Percentiles rank a stretch among this genome's conserved stretches.
These are phyloP conservation scores for Emergomyces orientalis DNA, from an alignment of 2,329 filamentous ascomycete genomes.

Conservation along the genomic window DNA sequence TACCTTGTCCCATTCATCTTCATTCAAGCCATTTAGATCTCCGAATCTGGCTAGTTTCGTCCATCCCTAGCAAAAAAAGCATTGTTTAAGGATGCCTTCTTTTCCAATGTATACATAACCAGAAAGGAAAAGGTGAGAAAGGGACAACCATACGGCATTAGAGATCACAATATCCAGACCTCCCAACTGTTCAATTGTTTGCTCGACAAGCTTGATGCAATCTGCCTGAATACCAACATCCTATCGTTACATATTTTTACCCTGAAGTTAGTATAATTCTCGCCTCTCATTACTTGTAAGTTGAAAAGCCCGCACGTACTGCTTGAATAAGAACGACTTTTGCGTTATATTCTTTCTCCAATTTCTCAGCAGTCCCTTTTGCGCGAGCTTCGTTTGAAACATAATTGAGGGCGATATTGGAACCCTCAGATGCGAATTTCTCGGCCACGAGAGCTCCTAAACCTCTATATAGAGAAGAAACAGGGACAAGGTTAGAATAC, in stretches of 20 bases:
- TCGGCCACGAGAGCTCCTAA: slow-evolving; percentile 60
- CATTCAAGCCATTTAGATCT: slow-evolving; percentile 49
- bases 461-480: slow-evolving; percentile 44
- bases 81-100: background rate
- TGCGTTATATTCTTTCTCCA: slow-evolving; percentile 44
- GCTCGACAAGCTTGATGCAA: slow-evolving; percentile 49
- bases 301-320: slow-evolving; percentile 31
- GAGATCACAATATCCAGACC: slow-evolving; percentile 69
- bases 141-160: slow-evolving; percentile 50
- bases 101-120: background rate
- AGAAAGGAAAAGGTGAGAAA: background rate
- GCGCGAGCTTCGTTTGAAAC: slow-evolving; percentile 53
- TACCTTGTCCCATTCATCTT: slow-evolving; percentile 57
- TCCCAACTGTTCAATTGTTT: slow-evolving; percentile 52
- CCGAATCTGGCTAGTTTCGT: slow-evolving; percentile 50
- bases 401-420: slow-evolving; percentile 67
- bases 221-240: slow-evolving; percentile 55
- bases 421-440: slow-evolving; percentile 59
- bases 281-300: background rate
- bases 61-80: slow-evolving; percentile 43
- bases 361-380: slow-evolving; percentile 46
- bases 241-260: slow-evolving; percentile 21
- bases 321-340: slow-evolving; percentile 52
- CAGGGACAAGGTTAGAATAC: background rate
- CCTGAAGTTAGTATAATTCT: slow-evolving; percentile 9